Base-by-base conservation (phyloP, 2,329 filamentous ascomycete genomes). In the Paecilomyces fulvus region DNA sequence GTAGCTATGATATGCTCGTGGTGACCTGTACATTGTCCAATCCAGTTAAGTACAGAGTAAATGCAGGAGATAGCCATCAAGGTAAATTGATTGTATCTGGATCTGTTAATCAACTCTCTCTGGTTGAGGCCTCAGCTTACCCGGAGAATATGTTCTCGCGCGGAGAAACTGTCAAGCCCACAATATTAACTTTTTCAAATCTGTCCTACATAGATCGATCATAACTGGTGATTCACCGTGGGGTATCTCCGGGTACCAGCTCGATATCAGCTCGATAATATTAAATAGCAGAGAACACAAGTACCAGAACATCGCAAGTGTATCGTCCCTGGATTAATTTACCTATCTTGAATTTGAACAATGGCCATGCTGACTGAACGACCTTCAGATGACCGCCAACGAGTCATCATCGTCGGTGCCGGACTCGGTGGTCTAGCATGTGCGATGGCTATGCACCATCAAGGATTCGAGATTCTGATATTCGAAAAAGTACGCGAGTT, bases 321-420 rank as follows among this genome's bases (percentile, higher is more conserved):
- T 50, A 12, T 20, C 7, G 7, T 8, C 6, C 10, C 49, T 25
- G 10, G 20, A 12, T 20, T 14, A 50, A 20, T 30, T 25, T 1
- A 7, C 1, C 9, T 12, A 9, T 50, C n/a, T 3, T 23, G 48
- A 17, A 43, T 43, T 20, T 17, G 1, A 17, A 43, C 5, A 43
- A 20, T 8, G 14, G 7, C 37, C n/a, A 43, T 43, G 37, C 14
- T 43, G 14, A 43, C 37, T 9, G 49, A 50, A 50, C 21, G 49
- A 50, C 21, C 49, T 25, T 50, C 49, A 50, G 49, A 30, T 25
- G 49, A 23, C 49, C 49, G 49, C n/a, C 49, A 11, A 14, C 43
- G 55, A 78, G 78, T 76, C 31, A 76, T 79, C 28, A 70, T 79
- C 21, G 74, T 80, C n/a, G 78, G 77, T 17, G 77, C 77, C 17